These are phyloP conservation scores for Cymbidium sinense DNA, from an alignment of 106 monocot species.

Conservation along the genomic window DNA sequence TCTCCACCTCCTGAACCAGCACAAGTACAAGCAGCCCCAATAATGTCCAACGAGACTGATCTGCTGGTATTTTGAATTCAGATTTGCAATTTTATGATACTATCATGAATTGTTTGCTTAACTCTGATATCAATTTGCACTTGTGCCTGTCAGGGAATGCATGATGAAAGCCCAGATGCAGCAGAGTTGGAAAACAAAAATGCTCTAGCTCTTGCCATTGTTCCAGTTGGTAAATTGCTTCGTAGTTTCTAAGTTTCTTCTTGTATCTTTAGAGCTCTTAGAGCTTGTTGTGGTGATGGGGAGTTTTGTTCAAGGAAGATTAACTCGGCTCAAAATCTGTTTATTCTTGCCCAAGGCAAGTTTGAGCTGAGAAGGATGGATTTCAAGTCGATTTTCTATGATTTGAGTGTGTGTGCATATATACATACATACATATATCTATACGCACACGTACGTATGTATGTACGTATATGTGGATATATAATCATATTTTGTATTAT, in stretches of 20 bases:
- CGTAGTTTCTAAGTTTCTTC: neutral
- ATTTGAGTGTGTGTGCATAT: too few species aligned
- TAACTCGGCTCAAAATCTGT: too few species aligned
- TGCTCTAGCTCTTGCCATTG: conserved; percentile 88
- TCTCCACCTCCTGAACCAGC: conserved; percentile 12
- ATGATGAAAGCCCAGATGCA: conserved; percentile 7
- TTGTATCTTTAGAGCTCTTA: too few species aligned
- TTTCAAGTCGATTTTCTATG: too few species aligned
- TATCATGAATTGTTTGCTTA: neutral
- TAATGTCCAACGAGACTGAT: conserved; percentile 12
- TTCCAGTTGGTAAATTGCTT: conserved; percentile 69
- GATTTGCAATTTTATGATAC: neutral
- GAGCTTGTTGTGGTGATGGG: too few species aligned
- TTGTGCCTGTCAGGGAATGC: neutral
- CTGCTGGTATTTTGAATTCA: conserved; percentile 30
- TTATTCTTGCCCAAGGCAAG: too few species aligned
- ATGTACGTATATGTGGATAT: too few species aligned
- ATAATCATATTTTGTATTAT: too few species aligned
- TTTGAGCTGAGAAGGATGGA: too few species aligned
- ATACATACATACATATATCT: too few species aligned
- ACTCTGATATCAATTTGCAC: neutral
- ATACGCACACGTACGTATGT: too few species aligned
- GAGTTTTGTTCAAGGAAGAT: too few species aligned
- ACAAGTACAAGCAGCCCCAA: neutral
- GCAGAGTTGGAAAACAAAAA: conserved; percentile 73